These are phyloP conservation scores for Rubus idaeus DNA, from an alignment of 306 rosid species.

Conservation along the genomic window DNA sequence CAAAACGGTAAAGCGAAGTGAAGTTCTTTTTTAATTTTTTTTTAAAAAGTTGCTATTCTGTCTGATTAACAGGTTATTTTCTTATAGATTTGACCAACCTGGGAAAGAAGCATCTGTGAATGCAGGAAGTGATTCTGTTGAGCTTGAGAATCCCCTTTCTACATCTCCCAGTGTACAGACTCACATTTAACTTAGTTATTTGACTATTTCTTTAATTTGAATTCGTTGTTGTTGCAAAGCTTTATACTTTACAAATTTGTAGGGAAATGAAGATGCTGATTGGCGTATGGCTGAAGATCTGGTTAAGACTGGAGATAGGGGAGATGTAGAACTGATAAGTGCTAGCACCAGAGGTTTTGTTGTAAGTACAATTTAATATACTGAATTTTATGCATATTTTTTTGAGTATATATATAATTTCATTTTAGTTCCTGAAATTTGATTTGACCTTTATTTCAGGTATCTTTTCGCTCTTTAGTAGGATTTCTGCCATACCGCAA, in stretches of 20 bases:
- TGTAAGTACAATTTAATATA: conserved; percentile 52
- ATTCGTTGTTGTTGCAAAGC: not conserved
- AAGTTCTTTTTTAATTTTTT: conserved; percentile 24
- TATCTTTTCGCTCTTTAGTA: conserved; percentile 77
- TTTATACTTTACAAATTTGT: conserved; percentile 21
- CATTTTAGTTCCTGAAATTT: conserved; percentile 30
- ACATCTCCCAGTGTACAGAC: conserved; percentile 33
- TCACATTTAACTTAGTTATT: conserved; percentile 21
- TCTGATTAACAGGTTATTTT: conserved; percentile 31
- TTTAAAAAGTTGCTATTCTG: conserved; percentile 24
- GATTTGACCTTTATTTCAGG: conserved; percentile 54
- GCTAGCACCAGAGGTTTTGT: conserved; percentile 78
- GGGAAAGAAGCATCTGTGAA: conserved; percentile 35
- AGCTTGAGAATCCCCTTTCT: conserved; percentile 36
- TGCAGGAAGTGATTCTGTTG: conserved; percentile 31
- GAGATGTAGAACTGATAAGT: conserved; percentile 76
- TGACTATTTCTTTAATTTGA: conserved; percentile 9
- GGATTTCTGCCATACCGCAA: conserved; percentile 94
- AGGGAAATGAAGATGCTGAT: conserved; percentile 68
- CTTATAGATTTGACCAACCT: conserved; percentile 58
- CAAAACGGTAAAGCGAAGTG: conserved; percentile 48
- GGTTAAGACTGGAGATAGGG: conserved; percentile 54
- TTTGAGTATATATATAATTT: conserved; percentile 7
- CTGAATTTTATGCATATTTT: not conserved
- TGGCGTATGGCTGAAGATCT: conserved; percentile 74